These are phyloP conservation scores for Ustilago trichophora DNA, from an alignment of 1,284 basidiomycete species.

Conservation along the genomic window DNA sequence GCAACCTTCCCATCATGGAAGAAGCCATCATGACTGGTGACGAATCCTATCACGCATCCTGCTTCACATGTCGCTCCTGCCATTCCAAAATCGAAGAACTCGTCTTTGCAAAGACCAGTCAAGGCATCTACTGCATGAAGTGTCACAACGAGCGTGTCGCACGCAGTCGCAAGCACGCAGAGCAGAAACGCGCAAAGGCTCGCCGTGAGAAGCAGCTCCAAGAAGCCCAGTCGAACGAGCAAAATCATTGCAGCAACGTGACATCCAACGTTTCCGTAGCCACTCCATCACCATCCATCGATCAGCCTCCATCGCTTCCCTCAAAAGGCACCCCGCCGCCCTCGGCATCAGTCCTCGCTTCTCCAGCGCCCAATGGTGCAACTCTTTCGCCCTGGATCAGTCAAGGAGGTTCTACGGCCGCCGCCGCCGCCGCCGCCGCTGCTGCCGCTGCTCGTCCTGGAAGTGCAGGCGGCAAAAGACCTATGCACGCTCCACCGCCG, in stretches of 20 bases:
- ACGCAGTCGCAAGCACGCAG: constrained; percentile 85
- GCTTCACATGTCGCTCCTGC: constrained; percentile 97
- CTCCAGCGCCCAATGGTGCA: constrained; percentile 18
- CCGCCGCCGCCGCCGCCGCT: too few species aligned
- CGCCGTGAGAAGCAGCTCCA: constrained; percentile 41
- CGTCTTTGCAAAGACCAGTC: constrained; percentile 96
- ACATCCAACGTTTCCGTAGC: not conserved
- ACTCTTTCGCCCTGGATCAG: constrained; percentile 33
- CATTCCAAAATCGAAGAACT: constrained; percentile 94
- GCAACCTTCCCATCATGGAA: constrained; percentile 46
- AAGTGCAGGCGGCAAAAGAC: constrained; percentile 31
- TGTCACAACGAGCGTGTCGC: constrained; percentile 98
- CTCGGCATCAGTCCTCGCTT: constrained; percentile 11
- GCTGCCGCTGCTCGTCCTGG: constrained; percentile 15
- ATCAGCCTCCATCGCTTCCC: constrained; percentile 23
- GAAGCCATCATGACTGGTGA: constrained; percentile 71
- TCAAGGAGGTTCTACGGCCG: constrained; percentile 7
- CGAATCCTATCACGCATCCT: constrained; percentile 97
- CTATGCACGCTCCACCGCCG: constrained; percentile 44
- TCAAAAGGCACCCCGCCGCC: constrained; percentile 17
- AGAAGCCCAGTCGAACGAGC: constrained; percentile 29
- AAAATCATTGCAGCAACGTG: constrained; percentile 4
- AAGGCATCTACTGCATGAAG: constrained; percentile 97
- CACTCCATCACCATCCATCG: constrained; percentile 2
- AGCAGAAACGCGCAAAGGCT: constrained; percentile 70